Evolutionary conservation across 495 filamentous ascomycete species (phyloP), one percentile per base, ranked within the genome.

Genomic region (Hypoxylon fragiforme): DNA sequence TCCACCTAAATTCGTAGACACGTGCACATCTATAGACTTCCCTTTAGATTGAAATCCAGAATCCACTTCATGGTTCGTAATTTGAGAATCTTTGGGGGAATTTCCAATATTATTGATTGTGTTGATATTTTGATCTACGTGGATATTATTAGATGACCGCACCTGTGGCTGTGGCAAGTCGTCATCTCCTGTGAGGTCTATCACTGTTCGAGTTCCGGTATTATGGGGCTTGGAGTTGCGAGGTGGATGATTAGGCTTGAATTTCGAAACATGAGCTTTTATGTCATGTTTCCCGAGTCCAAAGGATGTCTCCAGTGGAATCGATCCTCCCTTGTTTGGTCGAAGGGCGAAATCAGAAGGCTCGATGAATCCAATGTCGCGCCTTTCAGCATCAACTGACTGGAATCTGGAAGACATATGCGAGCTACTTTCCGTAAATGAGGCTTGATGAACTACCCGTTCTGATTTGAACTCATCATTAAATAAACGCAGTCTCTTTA

Each of bases 301-400:
- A 38, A 44, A 41, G 7, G 28, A 16, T 14, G 39, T 53, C 42
- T 46, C 48, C n/a, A 50, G 35, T 2, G 57, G 39, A 18, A 28
- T 11, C 7, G 60, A 35, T 11, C 46, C 46, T 22, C n/a, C 54
- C 9, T 62, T 62, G 30, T 47, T 57, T 6, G 65, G 65, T 15
- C 55, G 65, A 14, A 67, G 62, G 20, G 62, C 54, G 57, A 67
- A 67, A 49, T 62, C 54, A 22, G 63, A 55, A 35, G 57, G 19
- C 38, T 38, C 55, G 31, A 42, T 52, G 38, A 50, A 51, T 51
- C 20, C 57, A 32, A 38, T 32, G 35, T 45, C 42, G 15, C 28
- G 30, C 16, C 54, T 44, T 28, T 52, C 44, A 45, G 31, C n/a
- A 22, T 37, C 32, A 15, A 36, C 15, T 21, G 45, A 37, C 20